Percentiles rank a stretch among this genome's conserved stretches.
Evolutionary conservation across 495 filamentous ascomycete genomes (phyloP).

Genomic region (Aspergillus saccharolyticus): DNA sequence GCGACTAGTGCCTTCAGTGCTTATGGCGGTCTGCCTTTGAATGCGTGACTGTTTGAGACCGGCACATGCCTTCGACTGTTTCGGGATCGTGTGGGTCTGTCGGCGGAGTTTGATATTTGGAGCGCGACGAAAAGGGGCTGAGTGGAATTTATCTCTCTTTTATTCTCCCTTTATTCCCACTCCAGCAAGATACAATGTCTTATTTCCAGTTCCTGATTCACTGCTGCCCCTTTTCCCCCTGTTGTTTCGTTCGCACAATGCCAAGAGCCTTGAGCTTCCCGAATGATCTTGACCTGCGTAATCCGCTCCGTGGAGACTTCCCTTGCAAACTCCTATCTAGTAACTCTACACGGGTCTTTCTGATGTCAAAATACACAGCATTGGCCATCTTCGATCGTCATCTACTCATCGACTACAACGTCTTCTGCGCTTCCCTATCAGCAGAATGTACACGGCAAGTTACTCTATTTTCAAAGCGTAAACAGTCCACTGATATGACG

Average conservation of each 20-base stretch:
- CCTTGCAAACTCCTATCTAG: not conserved
- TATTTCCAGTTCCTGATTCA: conserved; percentile 31
- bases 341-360: not conserved
- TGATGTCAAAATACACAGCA: not conserved
- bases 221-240: conserved; percentile 18
- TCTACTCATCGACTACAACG: too few relatives aligned
- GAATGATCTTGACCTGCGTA: conserved; percentile 17
- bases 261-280: conserved; percentile 13
- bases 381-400: too few relatives aligned
- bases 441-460: too few relatives aligned
- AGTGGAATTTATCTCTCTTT: conserved; percentile 49
- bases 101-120: conserved; percentile 51
- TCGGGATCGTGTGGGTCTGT: conserved; percentile 40
- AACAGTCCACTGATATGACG: not conserved
- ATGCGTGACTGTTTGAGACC: conserved; percentile 41
- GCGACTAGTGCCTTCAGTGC: conserved; percentile 38
- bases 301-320: conserved; percentile 1
- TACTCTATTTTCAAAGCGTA: not conserved
- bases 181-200: conserved; percentile 47
- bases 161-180: conserved; percentile 45
- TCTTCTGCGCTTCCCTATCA: too few relatives aligned
- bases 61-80: conserved; percentile 38
- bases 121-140: conserved; percentile 44
- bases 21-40: conserved; percentile 40
- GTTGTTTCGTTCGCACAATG: conserved; percentile 12